Evolutionary conservation across 2,329 filamentous ascomycete species (phyloP), one percentile per base, ranked within the genome.

Genomic region (Dendryphion nanum): DNA sequence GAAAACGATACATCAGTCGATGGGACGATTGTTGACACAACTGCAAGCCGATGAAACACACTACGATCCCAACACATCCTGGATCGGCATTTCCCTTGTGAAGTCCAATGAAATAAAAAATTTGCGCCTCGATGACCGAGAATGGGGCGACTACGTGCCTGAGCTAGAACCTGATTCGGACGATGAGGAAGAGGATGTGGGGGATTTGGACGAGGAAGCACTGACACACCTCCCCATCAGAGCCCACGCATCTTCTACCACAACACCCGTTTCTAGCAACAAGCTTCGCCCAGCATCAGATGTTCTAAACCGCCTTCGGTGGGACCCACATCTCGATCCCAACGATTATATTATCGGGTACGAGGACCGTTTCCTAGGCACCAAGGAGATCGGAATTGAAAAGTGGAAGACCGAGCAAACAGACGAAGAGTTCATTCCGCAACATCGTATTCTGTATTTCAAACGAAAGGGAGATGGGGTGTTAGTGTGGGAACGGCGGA

Each of bases 361-460:
- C 41, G 60, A 73, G 16, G 76, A 80, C 50, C 67, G 75, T 7
- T 79, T 79, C 38, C 50, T 70, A 8, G 74, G 73, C 1, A 63
- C 70, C 15, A 63, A 70, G 39, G 76, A 78, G 56, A 68, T 69
- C 8, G 50, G 60, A 6, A 55, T 77, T 3, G 64, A 68, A 31
- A 64, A 61, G n/a, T 79, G 76, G 76, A 74, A 76, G 49, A 70
- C 64, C 14, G 74, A 77, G 33, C 68, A 70, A 20, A 78, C 75
- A 7, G 66, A 78, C 18, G 74, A 78, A 41, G 75, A 79, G 32
- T 79, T 78, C 39, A 77, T 79, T 39, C 76, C 76, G 3, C 69
- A 73, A 45, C 75, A 79, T 57, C 67, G 76, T 3, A 72, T 79
- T 14, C 42, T 74, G 38, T 73, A 75, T 42, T 72, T 78, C 46